Evolutionary conservation across 148 eudicot species (phyloP), one percentile per base, ranked within the genome.

Genomic region (Oxyria digyna): DNA sequence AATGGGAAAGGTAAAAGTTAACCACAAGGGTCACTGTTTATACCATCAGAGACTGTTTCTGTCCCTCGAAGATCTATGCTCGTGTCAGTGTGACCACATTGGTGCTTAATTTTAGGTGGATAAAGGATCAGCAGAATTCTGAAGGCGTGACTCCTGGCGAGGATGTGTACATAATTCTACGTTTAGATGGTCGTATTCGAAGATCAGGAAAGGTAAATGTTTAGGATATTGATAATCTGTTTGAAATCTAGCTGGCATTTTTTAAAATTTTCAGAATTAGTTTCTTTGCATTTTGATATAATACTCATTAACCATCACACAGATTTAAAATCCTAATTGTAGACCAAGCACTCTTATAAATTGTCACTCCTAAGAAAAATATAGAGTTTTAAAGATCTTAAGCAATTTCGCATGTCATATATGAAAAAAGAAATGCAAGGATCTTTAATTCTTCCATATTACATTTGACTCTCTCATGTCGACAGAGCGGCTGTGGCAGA

Each of bases 141-240:
- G 93, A 90, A 85, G 99, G 99, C 67, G 95, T 94, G 62, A 82
- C 87, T 41, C 89, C 96, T 33, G 97, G 91, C 6, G 96, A 94
- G 75, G 99, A 91, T 76, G 99, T 94, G 8, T 94, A 86, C 83
- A 87, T 94, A 35, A 82, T 94, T 68, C 79, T 94, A 31, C 97
- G 99, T n/a, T 75, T 94, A 59, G 97, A 94, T 85, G 99, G 99
- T 23, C 96, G 99, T 67, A 78, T 94, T 67, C 96, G 99, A 42
- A 84, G 90, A 76, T 94, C 99, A 29, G 97, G 99, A 64, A 87
- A 78, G 93, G 99, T 94, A 32, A 79, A 92, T 81, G 43, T 40
- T 57, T 38, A 14, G 35, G 52, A 11, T 71, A 14, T 38, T 4
- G 50, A 8, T 40, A 4, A 26, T 52, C 37, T 11, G 41, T 29